Evolutionary conservation across 495 filamentous ascomycete genomes (phyloP), one percentile per base, ranked within the genome.

Genomic region (Halenospora varia): DNA sequence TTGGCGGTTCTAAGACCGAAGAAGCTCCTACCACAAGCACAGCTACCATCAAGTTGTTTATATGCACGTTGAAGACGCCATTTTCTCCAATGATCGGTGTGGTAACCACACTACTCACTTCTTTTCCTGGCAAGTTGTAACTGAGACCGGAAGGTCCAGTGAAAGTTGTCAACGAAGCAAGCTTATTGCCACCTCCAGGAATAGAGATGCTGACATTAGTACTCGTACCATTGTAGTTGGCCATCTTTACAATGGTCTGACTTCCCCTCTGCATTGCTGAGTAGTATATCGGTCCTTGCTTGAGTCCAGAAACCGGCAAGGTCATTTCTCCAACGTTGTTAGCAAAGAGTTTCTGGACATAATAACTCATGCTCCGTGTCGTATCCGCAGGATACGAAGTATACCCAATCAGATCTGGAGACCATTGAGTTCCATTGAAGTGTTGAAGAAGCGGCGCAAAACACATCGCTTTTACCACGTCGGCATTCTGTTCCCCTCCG

Each of bases 401-500:
- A 44, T 47, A 66, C 10, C 58, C 62, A 25, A 68, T 48, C 24
- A 66, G 41, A 24, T 68, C 57, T 15, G 65, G 65, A 63, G 69
- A 70, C 75, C 74, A 78, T 47, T 72, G 65, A 10, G 67, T 71
- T 46, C 62, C 66, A 50, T 55, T 73, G 52, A 74, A 76, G 52
- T 78, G 71, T 57, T 76, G 70, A 35, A 80, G 41, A 50, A 76
- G 52, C 0, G 77, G 75, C 2, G 75, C 75, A 62, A 79, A 79
- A 1, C 71, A 66, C 4, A 70, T 71, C 68, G 77, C 72, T 55
- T 70, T 64, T 2, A 79, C 73, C 3, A 78, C 57, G 51, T 83
- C 76, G 10, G 77, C 73, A 64, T 85, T 84, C 35, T 79, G 66
- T 67, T 86, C 81, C 9, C 77, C 70, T 10, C 79, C 82, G 26